These are phyloP conservation scores for Eucalyptus tenuipes DNA, from an alignment of 345 rosid genomes.

Conservation along the genomic window DNA sequence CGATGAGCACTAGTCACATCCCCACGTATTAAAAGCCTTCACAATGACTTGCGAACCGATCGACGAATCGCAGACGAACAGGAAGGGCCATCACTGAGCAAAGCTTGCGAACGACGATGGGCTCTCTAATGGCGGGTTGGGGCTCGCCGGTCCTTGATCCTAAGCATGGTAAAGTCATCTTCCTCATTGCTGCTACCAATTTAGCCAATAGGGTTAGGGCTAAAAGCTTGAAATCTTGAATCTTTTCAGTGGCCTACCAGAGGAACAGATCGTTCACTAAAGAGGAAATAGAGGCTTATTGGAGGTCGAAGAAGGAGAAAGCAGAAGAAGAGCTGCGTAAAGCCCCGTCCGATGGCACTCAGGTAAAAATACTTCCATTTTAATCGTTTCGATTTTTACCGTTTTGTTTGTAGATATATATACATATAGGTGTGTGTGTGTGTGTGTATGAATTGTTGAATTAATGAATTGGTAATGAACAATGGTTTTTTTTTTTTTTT, in stretches of 20 bases:
- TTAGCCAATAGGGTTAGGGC: not conserved
- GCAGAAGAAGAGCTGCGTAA: slow-evolving; percentile 42
- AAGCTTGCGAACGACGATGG: slow-evolving; percentile 24
- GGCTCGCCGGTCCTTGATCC: slow-evolving; percentile 46
- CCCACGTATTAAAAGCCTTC: not conserved
- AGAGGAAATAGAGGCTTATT: slow-evolving; percentile 64
- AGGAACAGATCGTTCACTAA: slow-evolving; percentile 65
- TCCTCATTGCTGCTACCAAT: not conserved
- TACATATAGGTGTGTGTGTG: no score
- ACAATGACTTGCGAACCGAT: rapidly evolving
- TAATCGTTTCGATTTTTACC: not conserved
- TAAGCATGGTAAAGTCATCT: slow-evolving; percentile 13
- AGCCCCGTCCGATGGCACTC: slow-evolving; percentile 4
- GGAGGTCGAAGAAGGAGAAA: slow-evolving; percentile 61
- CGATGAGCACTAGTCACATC: not conserved
- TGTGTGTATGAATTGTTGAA: not conserved
- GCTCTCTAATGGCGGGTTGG: slow-evolving; percentile 98
- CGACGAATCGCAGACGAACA: not conserved
- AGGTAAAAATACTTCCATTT: not conserved
- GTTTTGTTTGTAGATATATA: not conserved
- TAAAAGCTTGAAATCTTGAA: not conserved
- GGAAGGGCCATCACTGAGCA: not conserved
- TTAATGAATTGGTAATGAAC: not conserved
- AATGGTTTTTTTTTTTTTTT: not conserved
- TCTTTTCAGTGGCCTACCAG: slow-evolving; percentile 24